Conservation (phyloP, 2,329 filamentous ascomycete genomes). For the Fusarium pilosicola region DNA sequence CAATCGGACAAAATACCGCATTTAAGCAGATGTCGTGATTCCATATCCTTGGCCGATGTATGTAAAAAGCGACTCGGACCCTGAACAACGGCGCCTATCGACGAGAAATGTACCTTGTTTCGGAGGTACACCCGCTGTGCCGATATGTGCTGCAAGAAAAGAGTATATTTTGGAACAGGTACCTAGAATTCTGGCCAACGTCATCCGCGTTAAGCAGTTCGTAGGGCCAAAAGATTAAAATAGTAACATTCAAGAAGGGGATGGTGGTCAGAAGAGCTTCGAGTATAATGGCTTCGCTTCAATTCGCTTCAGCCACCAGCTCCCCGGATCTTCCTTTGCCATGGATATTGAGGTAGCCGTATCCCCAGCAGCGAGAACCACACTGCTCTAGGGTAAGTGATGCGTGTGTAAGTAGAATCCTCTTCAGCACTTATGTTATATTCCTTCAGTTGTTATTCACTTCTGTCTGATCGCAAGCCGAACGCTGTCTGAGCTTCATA, state of each 20-base stretch:
- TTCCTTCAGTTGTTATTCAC: not conserved
- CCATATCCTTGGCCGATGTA: not conserved
- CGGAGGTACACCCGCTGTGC: not conserved
- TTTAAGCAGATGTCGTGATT: not conserved
- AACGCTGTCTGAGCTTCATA: not conserved
- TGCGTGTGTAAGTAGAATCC: not conserved
- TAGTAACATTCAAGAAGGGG: not conserved
- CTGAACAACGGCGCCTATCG: not conserved
- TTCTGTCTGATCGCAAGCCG: not conserved
- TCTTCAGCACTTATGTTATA: not conserved
- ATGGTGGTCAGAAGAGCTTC: not conserved
- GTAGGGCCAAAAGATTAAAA: not conserved
- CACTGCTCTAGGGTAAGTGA: not conserved
- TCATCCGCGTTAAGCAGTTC: not conserved
- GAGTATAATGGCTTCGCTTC: not conserved
- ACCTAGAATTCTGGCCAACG: not conserved
- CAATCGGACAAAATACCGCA: constrained; percentile 7
- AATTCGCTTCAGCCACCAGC: not conserved
- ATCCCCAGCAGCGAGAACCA: not conserved
- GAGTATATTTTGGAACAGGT: not conserved
- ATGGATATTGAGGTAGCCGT: not conserved
- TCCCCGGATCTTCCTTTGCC: not conserved
- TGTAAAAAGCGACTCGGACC: not conserved
- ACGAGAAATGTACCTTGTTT: not conserved
- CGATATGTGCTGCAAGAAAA: not conserved